phyloP scores from a whole-genome alignment of 176 grass and related monocot genomes.

The Aegilops sharonensis region DNA sequence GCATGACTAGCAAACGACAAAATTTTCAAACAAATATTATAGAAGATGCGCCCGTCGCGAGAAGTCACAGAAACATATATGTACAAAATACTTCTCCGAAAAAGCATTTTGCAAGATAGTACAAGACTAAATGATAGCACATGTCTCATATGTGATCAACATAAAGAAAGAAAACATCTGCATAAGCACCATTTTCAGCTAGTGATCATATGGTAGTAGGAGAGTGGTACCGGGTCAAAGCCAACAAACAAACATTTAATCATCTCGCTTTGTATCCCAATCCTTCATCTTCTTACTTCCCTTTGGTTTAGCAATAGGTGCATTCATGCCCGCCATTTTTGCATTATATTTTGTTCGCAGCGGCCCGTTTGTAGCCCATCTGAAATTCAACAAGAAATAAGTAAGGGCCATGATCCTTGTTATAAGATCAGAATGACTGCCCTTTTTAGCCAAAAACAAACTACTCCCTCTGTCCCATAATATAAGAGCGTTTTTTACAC shows the following conservation, averaged over 20 bases:
- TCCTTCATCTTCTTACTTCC: constrained; percentile 97
- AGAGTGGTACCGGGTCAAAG: constrained; percentile 16
- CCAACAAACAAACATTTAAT: not conserved
- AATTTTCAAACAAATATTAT: not conserved
- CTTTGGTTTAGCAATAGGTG: constrained; percentile 79
- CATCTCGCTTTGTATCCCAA: constrained; percentile 60
- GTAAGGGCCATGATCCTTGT: not conserved
- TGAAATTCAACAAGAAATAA: constrained; percentile 31
- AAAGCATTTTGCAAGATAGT: constrained; percentile 9
- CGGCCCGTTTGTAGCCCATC: constrained; percentile 86
- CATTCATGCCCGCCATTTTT: constrained; percentile 94
- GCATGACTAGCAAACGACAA: not conserved
- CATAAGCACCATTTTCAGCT: not conserved
- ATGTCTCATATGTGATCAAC: not conserved
- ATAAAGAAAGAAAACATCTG: not conserved
- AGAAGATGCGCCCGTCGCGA: not conserved
- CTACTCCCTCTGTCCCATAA: not conserved
- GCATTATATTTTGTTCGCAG: constrained; percentile 84
- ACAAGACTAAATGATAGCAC: not conserved
- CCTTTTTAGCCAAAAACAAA: not conserved
- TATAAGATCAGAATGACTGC: not conserved
- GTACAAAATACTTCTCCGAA: not conserved
- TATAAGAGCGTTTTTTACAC: too few relatives aligned
- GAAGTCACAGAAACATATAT: not conserved
- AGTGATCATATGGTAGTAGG: not conserved